phyloP scores from a whole-genome alignment of 768 basidiomycete species.

The Pisolithus tinctorius region DNA sequence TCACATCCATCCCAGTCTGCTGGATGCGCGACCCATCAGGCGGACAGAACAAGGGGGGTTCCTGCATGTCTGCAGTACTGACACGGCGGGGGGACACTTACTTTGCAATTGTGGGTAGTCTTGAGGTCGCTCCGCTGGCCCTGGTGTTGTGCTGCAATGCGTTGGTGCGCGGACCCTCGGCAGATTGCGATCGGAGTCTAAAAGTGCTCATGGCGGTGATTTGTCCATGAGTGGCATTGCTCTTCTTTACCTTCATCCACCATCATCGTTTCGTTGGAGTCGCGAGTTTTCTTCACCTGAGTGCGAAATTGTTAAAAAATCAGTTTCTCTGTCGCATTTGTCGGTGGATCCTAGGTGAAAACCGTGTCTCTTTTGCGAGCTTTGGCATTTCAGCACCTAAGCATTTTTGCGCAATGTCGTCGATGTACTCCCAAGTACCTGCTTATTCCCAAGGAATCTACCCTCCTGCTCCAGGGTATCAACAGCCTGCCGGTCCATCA shows the following conservation, averaged over 20 bases:
- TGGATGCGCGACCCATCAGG: background rate
- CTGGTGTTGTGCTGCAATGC: background rate
- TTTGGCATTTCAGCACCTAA: conserved; percentile 24
- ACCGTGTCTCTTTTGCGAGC: conserved; percentile 27
- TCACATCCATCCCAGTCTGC: conserved; percentile 33
- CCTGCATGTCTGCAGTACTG: background rate
- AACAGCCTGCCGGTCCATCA: conserved; percentile 35
- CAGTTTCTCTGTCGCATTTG: conserved; percentile 23
- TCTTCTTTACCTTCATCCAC: conserved; percentile 41
- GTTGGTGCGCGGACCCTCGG: conserved; percentile 12
- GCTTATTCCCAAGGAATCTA: conserved; percentile 54
- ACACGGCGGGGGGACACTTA: conserved; percentile 14
- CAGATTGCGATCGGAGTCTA: conserved; percentile 30
- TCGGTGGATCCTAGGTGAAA: conserved; percentile 25
- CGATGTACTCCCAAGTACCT: conserved; percentile 56
- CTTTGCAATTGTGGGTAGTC: conserved; percentile 20
- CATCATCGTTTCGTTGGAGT: conserved; percentile 36
- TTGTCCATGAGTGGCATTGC: conserved; percentile 15
- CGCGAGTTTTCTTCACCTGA: conserved; percentile 38
- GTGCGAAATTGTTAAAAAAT: conserved; percentile 45
- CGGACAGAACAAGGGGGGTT: background rate
- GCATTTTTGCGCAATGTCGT: conserved; percentile 41
- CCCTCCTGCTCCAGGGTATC: conserved; percentile 39
- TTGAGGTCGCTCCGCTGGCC: conserved; percentile 18
- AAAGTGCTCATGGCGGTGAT: conserved; percentile 23